Evolutionary conservation across 805 yeast species (phyloP), one percentile per base, ranked within the genome.

Genomic region (Ogataea trehalophila): DNA sequence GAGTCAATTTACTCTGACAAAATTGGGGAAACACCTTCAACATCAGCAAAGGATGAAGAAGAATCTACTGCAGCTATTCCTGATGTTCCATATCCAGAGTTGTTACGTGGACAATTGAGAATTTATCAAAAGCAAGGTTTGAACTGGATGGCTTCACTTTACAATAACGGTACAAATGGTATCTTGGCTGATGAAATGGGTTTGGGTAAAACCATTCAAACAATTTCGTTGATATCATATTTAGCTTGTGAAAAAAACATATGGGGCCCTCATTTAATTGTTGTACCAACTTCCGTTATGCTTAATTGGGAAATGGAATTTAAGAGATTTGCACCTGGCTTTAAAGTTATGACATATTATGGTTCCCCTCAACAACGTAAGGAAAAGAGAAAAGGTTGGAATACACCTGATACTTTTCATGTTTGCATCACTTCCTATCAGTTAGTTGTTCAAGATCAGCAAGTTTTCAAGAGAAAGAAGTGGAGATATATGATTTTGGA

Each of bases 231-330:
- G 38, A 68, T 94, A 17, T 75, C 95, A 0, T 91, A 91, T 63
- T 71, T 94, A 44, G 99, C 99, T 0, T 89, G 97, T 58, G 96
- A 85, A 58, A 91, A 91, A 60, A 86, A 87, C 49, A 79, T 85
- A 16, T 94, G 99, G 99, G 99, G 99, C 0, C 99, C 99, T 0
- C 99, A 94, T 71, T 71, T 94, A 46, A 91, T 94, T 68, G 83
- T 94, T 50, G 99, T 94, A 5, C 99, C 99, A 4, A 94, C 99
- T 0, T 88, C 97, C 15, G 99, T 94, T 7, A 83, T 94, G 83
- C 78, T 94, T 45, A 94, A 94, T 62, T 94, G 99, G 99, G 99
- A 94, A 65, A 92, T 95, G 97, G 99, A 94, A 62, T 91, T 94
- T 69, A 94, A 95, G 61, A 80, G 96, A 58, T 94, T 94, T 73